These are phyloP conservation scores for Moesziomyces antarcticus DNA, from an alignment of 1,284 basidiomycete species.

Conservation along the genomic window DNA sequence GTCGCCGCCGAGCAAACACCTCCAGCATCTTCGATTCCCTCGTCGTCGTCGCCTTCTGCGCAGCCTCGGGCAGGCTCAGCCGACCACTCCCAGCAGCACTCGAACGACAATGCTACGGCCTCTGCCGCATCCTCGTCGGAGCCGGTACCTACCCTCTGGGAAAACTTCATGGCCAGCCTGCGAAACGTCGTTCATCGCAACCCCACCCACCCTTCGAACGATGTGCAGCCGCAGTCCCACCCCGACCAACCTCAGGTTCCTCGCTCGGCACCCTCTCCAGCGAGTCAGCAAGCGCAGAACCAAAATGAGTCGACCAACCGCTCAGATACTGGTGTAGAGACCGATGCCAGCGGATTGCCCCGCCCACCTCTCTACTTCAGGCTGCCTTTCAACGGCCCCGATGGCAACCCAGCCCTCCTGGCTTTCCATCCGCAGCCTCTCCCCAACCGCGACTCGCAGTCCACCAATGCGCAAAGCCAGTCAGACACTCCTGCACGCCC, in stretches of 20 bases:
- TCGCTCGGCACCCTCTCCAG: background rate
- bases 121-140: background rate
- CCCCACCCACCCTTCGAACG: background rate
- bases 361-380: slow-evolving; percentile 45
- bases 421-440: slow-evolving; percentile 51
- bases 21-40: background rate
- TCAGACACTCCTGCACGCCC: background rate
- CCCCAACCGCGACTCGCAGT: slow-evolving; percentile 4
- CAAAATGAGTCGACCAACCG: background rate
- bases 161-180: slow-evolving; percentile 35
- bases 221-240: background rate
- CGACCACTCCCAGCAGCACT: background rate
- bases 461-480: too few relatives aligned
- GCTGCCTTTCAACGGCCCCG: slow-evolving; percentile 41
- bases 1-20: background rate
- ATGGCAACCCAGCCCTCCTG: slow-evolving; percentile 49
- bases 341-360: slow-evolving; percentile 2
- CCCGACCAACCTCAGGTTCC: too few relatives aligned
- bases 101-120: background rate
- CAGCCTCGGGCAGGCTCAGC: background rate
- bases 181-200: slow-evolving; percentile 19
- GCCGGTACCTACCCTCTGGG: slow-evolving; percentile 29
- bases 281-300: background rate
- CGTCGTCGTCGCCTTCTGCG: background rate
- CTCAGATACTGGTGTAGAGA: too few relatives aligned